Evolutionary conservation across 371 early-diverging fungal genomes (phyloP), one percentile per base, ranked within the genome.

Genomic region (Mucor racemosus): DNA sequence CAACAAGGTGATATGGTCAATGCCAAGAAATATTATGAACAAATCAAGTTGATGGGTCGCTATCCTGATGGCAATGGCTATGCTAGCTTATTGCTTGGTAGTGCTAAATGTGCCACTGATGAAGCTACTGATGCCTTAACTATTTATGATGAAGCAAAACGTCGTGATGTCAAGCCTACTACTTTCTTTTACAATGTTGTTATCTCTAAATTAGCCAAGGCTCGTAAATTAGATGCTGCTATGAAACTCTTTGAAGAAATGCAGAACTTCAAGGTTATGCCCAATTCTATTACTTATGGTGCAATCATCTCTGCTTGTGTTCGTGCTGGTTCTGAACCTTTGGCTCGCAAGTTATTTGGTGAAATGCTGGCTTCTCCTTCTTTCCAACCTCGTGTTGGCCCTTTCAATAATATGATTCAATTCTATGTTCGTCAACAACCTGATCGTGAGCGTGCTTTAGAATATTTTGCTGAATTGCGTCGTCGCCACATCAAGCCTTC

Each of bases 171-270:
- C 44, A 84, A 84, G 70, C 87, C 86, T 7, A 86, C 84, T 7
- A 82, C 85, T 42, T 89, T 86, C 54, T 86, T 89, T 60, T 89
- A 86, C 67, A 89, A 89, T 63, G 89, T 89, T 13, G 76, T 89
- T 14, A 86, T 89, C 17, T 86, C 86, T 62, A 87, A 86, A 65
- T 72, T 89, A 31, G 87, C 88, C 57, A 85, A 86, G 65, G 88
- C 88, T 4, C 89, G 88, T 71, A 89, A 86, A 63, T 70, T 84
- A 13, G 89, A 89, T 19, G 65, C 74, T 8, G 88, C 86, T 6
- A 66, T 86, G 65, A 76, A 76, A 19, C 74, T 87, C 4, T 89
- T 84, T 68, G 84, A 89, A 15, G 89, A 89, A 36, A 89, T 89
- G 89, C 79, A 77, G 50, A 59, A 73, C 1, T 78, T 79, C 42